Base-by-base conservation (phyloP, 2,329 filamentous ascomycete genomes). In the Sclerotinia trifoliorum region DNA sequence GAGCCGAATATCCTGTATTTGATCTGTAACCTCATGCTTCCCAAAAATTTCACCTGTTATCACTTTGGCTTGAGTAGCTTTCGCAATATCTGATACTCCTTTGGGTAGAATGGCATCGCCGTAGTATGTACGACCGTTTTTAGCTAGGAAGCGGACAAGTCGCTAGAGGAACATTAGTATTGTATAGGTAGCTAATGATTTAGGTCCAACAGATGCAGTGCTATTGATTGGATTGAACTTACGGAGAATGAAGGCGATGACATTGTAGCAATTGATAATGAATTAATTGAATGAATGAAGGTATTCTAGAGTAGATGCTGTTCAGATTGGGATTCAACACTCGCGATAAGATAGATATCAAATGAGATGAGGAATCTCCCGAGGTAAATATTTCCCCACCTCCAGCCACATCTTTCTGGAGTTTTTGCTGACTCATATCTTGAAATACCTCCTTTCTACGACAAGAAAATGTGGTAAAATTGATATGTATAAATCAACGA, bases 131-230 rank as follows among this genome's bases (percentile, higher is more conserved):
- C 83, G 82, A 77, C 90, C 90, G 75, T 93, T 88, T 73, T 84
- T 86, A 74, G 89, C 87, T 11, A 92, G 84, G 80, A 93, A 93
- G 65, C 90, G 88, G 73, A 93, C 81, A 51, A 93, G 87, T 74
- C 89, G 86, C 87, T 92, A 46, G 54, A 52, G 29, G 17, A 55
- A 15, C 32, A 55, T 58, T 71, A 35, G 71, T 54, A 58, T 21
- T 6, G 26, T 44, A 21, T 7, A 42, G 1, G 7, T 35, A 35
- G 35, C 39, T 42, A 52, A 61, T 19, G 13, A 19, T 48, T 26
- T 55, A 61, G 32, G 26, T 26, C 17, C 39, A 13, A 24, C 0
- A 19, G 19, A 39, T 29, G 6, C 21, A 58, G 19, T 21, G 11
- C 13, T 42, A 17, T 42, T 17, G 15, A 42, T 29, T 11, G 21